phyloP scores from a whole-genome alignment of 768 basidiomycete genomes.

The Collybia mongolica region DNA sequence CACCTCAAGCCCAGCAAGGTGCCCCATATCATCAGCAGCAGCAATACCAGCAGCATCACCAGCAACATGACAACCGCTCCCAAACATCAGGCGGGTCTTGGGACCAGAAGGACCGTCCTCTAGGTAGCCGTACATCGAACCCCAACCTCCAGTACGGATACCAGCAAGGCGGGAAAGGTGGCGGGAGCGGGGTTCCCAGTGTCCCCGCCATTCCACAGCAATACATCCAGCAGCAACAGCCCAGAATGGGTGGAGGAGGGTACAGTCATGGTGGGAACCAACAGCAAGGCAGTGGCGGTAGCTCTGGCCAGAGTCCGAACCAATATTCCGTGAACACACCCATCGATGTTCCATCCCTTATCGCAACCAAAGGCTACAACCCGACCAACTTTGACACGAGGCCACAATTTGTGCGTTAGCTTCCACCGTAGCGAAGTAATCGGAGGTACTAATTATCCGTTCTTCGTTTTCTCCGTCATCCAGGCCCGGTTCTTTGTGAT shows the following conservation, averaged over 20 bases:
- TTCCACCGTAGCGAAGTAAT: conserved; percentile 3
- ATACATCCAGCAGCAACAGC: conserved; percentile 56
- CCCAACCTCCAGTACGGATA: conserved; percentile 68
- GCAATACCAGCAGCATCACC: conserved; percentile 37
- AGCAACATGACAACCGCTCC: conserved; percentile 28
- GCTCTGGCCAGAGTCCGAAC: conserved; percentile 38
- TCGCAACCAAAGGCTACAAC: conserved; percentile 89
- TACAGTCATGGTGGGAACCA: conserved; percentile 31
- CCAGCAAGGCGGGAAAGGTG: conserved; percentile 41
- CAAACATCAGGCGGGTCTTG: conserved; percentile 42
- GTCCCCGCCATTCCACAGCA: conserved; percentile 76
- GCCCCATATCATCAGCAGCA: conserved; percentile 30
- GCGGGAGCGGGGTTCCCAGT: conserved; percentile 47
- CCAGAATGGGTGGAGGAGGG: conserved; percentile 36
- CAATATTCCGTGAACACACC: conserved; percentile 59
- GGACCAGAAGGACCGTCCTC: conserved; percentile 66
- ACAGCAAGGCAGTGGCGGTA: conserved; percentile 17
- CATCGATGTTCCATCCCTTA: conserved; percentile 83
- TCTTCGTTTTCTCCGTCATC: conserved; percentile 2
- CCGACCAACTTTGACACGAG: conserved; percentile 80
- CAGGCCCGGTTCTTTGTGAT: conserved; percentile 96
- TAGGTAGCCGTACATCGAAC: conserved; percentile 61
- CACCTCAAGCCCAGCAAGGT: conserved; percentile 39
- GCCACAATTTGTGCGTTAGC: conserved; percentile 65
- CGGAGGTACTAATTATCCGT: neutral